Percentiles rank a stretch among this genome's conserved stretches.
Evolutionary conservation across 78 protist species (phyloP).

Genomic region (Protostelium mycophagum): DNA sequence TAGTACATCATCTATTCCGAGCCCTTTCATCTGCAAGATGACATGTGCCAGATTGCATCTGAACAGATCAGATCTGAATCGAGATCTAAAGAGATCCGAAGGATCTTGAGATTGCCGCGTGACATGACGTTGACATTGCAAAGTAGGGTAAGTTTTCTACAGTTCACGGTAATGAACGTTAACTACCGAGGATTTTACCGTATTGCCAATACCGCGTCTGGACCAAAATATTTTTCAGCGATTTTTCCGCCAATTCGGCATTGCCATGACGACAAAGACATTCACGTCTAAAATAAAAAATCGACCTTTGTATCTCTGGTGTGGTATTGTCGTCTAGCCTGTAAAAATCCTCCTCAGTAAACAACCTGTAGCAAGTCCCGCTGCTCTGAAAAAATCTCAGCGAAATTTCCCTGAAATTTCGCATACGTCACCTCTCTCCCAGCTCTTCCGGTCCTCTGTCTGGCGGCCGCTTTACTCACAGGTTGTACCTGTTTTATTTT

Average conservation of each 20-base stretch:
- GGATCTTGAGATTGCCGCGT: too few species aligned
- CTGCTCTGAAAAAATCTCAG: not conserved
- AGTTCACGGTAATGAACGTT: too few species aligned
- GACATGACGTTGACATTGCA: not conserved
- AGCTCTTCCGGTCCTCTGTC: slow-evolving; percentile 82
- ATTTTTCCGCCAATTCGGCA: too few species aligned
- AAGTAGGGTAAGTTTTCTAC: too few species aligned
- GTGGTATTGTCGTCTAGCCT: slow-evolving; percentile 24
- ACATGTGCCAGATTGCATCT: slow-evolving; percentile 36
- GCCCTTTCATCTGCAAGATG: slow-evolving; percentile 46
- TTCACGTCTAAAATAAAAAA: too few species aligned
- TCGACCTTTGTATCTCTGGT: slow-evolving; percentile 62
- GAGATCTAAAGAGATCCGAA: too few species aligned
- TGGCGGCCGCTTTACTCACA: slow-evolving; percentile 71
- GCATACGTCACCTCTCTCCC: slow-evolving; percentile 64
- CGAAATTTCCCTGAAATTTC: not conserved
- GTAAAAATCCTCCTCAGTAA: slow-evolving; percentile 37
- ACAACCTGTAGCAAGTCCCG: slow-evolving; percentile 49
- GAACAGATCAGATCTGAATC: not conserved
- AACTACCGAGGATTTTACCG: too few species aligned
- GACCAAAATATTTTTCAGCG: too few species aligned
- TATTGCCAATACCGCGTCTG: too few species aligned
- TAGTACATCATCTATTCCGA: slow-evolving; percentile 59
- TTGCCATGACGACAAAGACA: too few species aligned
- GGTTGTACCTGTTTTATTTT: too few species aligned